These are phyloP conservation scores for Tremella yokohamensis DNA, from an alignment of 768 basidiomycete genomes.

Conservation along the genomic window DNA sequence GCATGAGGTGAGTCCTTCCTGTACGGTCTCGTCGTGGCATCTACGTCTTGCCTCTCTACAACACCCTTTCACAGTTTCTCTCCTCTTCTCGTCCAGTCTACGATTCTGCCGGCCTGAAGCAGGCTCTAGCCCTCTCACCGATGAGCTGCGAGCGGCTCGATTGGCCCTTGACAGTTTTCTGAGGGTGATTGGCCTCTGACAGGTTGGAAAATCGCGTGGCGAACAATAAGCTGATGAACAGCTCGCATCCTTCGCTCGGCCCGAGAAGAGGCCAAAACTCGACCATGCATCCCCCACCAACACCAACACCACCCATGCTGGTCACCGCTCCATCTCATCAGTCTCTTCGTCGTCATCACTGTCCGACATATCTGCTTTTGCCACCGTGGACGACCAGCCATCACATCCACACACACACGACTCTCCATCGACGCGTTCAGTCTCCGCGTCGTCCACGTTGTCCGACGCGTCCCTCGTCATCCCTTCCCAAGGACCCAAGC, in stretches of 20 bases:
- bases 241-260: background rate
- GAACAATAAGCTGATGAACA: background rate
- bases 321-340: constrained; percentile 1
- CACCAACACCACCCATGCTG: background rate
- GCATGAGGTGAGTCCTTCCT: constrained; percentile 29
- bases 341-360: constrained; percentile 2
- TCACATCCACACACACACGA: no score
- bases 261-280: background rate
- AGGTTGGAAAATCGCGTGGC: background rate
- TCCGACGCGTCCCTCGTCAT: background rate
- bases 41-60: constrained; percentile 7
- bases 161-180: no score
- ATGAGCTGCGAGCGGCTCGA: background rate
- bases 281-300: background rate
- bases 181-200: no score
- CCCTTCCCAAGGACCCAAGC: background rate
- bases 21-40: background rate
- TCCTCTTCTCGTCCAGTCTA: no score
- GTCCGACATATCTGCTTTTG: background rate
- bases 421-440: background rate
- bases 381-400: background rate
- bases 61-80: no score
- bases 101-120: no score
- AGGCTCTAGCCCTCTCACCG: background rate
- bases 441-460: background rate